A percentile compares a stretch with the other conserved stretches of the same genome.
These are phyloP conservation scores for Diaporthe sp. DNA, from an alignment of 2,329 filamentous ascomycete species.

Conservation along the genomic window DNA sequence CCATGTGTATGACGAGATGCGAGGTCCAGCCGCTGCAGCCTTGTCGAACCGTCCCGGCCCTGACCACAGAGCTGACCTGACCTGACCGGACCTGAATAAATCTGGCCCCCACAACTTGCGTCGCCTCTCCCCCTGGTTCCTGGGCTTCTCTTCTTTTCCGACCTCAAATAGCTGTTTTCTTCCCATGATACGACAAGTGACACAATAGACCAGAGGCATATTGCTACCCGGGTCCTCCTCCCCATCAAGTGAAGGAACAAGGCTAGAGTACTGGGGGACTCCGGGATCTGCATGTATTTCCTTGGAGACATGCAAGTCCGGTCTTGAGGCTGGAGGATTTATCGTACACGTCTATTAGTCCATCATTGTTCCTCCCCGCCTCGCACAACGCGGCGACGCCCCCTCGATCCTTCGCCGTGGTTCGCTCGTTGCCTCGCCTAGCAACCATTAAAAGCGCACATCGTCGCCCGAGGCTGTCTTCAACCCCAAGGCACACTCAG, in stretches of 20 bases:
- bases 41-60: constrained; percentile 29
- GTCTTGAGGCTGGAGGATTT: background rate
- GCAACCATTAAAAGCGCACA: constrained; percentile 1
- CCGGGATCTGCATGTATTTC: background rate
- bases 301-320: background rate
- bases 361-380: constrained; percentile 25
- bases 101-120: constrained; percentile 23
- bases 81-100: constrained; percentile 23
- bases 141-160: constrained; percentile 11
- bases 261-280: constrained; percentile 13
- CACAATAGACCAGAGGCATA: constrained; percentile 2
- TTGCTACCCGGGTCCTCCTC: background rate
- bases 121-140: background rate
- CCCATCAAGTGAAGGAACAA: constrained; percentile 8
- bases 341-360: background rate
- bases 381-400: constrained; percentile 5
- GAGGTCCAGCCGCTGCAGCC: constrained; percentile 38
- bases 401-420: background rate
- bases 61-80: constrained; percentile 25
- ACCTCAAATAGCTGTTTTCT: constrained; percentile 3
- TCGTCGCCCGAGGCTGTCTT: constrained; percentile 19
- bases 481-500: background rate
- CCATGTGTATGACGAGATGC: constrained; percentile 34
- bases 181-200: background rate
- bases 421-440: constrained; percentile 29